A percentile compares a stretch with the other conserved stretches of the same genome.
Conservation (phyloP, 331 rosid genomes). For the Malus hybrid region DNA sequence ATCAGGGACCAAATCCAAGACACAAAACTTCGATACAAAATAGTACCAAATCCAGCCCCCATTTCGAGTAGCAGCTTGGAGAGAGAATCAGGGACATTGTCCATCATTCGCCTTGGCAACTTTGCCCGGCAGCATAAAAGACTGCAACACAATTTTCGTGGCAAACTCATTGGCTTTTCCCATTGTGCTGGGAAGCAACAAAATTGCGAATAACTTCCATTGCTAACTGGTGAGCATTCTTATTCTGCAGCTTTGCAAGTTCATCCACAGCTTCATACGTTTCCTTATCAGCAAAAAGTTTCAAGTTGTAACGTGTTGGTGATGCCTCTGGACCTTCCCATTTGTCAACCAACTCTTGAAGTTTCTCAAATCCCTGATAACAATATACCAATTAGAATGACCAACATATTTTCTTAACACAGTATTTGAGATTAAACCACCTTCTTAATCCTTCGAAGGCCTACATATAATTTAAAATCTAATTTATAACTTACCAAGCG, state of each 20-base stretch:
- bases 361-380: constrained; percentile 78
- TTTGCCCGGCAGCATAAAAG: constrained; percentile 1
- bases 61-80: constrained; percentile 28
- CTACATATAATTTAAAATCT: constrained; percentile 4
- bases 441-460: not conserved
- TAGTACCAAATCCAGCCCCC: not conserved
- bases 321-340: constrained; percentile 82
- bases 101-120: constrained; percentile 16
- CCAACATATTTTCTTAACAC: not conserved
- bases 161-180: constrained; percentile 53
- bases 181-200: constrained; percentile 72
- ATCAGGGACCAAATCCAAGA: too few species aligned
- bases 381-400: constrained; percentile 5
- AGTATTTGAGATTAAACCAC: not conserved
- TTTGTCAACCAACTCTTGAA: constrained; percentile 62
- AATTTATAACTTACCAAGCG: constrained; percentile 53
- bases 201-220: constrained; percentile 82
- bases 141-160: constrained; percentile 4
- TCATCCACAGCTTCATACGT: constrained; percentile 71
- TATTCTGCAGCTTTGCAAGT: constrained; percentile 70
- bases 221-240: constrained; percentile 90
- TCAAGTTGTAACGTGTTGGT: constrained; percentile 61
- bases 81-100: constrained; percentile 7
- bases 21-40: constrained; percentile 22
- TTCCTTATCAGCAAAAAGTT: constrained; percentile 80